A percentile compares a stretch with the other conserved stretches of the same genome.
Conservation (phyloP, 1,284 basidiomycete genomes). For the Tilletia setariae region DNA sequence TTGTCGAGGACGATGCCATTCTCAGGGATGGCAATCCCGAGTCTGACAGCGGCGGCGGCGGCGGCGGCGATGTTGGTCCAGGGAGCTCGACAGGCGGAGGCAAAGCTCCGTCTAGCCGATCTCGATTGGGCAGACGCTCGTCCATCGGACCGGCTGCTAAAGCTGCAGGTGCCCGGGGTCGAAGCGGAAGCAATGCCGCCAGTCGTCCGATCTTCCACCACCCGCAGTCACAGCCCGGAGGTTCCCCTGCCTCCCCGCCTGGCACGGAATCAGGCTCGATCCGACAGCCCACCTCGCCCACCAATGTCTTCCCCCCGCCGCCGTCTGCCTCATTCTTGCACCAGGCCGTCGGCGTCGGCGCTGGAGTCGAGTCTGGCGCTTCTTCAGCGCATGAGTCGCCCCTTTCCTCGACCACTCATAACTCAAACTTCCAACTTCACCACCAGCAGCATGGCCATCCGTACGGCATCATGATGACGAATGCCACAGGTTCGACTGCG, state of each 20-base stretch:
- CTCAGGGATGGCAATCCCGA: no score
- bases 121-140: conserved; percentile 29
- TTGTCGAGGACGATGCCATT: no score
- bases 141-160: conserved; percentile 31
- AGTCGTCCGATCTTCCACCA: conserved; percentile 13
- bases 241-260: no score
- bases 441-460: no score
- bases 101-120: conserved; percentile 34
- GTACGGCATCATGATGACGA: no score
- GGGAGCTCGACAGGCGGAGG: conserved; percentile 23
- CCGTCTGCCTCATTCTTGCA: neutral
- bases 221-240: no score
- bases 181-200: conserved; percentile 11
- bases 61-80: neutral
- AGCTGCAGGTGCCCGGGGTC: conserved; percentile 16
- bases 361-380: conserved; percentile 16
- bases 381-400: conserved; percentile 12
- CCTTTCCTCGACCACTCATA: no score
- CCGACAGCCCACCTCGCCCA: neutral
- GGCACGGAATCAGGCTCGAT: no score
- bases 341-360: neutral
- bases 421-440: no score
- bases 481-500: no score
- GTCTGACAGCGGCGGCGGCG: neutral
- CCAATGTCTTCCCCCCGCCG: neutral